Base-by-base conservation (phyloP, 2,329 filamentous ascomycete genomes). In the Colletotrichum filicis region DNA sequence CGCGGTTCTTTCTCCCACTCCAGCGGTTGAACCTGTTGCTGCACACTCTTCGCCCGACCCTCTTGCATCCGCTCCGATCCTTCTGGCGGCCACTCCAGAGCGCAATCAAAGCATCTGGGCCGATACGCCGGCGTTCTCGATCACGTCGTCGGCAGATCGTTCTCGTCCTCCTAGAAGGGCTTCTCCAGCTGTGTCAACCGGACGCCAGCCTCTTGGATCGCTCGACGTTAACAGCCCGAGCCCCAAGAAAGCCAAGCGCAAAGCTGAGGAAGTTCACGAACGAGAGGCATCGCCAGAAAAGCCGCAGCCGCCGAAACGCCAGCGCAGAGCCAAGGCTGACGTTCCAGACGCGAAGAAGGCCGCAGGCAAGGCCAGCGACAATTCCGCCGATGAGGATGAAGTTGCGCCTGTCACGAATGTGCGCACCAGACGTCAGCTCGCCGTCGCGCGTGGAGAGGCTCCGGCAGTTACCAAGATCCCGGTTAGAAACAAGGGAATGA, bases 201-300 rank as follows among this genome's bases (percentile, higher is more conserved):
- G 32, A 22, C 71, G 71, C n/a, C 68, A 37, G n/a, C 82, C 83
- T 16, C 78, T 84, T 16, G 79, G 78, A 30, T 75, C 76, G 19
- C 83, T 79, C 76, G 82, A 83, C 61, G 69, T 76, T 32, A 84
- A 84, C 78, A 83, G 82, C 70, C 82, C 82, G 9, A 83, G 81
- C 74, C 82, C 81, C 8, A 74, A 74, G 26, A 84, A 83, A 77
- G 49, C 57, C 24, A 83, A 84, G 76, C 78, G 82, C 32, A 83
- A 83, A 76, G 71, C 74, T n/a, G 78, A 77, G 3, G 74, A 77
- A 1, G 49, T 52, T 14, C 74, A 74, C 7, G 76, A 77, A 22
- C 72, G 75, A 16, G 64, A 68, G 11, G 6, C 53, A 0, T 19
- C 59, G 61, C 56, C 79, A 75, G 74, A 71, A 60, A 57, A 60